Conservation (phyloP, 345 rosid genomes). For the Melastoma malabathricum region DNA sequence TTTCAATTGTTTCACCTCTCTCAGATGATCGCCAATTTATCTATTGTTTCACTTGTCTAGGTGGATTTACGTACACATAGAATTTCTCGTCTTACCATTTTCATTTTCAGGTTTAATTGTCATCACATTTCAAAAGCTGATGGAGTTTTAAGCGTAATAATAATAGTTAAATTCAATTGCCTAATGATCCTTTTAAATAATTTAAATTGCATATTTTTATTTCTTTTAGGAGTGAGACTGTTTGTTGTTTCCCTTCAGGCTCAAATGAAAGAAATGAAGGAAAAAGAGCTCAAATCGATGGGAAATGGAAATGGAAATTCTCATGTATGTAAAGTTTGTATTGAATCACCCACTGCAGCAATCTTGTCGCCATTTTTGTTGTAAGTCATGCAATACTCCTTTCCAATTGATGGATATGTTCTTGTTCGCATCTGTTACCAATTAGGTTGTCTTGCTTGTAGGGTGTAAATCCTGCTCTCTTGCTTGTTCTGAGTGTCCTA, state of each 20-base stretch:
- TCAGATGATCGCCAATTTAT: no score
- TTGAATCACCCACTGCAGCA: slow-evolving; percentile 89
- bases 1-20: no score
- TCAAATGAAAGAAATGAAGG: slow-evolving; percentile 96
- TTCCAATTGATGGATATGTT: background rate
- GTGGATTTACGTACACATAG: no score
- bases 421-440: background rate
- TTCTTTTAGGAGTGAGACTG: no score
- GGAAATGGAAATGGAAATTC: slow-evolving; percentile 81
- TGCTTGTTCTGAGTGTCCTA: slow-evolving; percentile 96
- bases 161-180: no score
- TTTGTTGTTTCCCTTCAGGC: slow-evolving; percentile 36
- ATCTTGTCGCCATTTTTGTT: slow-evolving; percentile 97
- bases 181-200: no score
- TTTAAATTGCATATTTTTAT: no score
- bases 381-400: slow-evolving; percentile 32
- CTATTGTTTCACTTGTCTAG: no score
- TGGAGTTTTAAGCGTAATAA: no score
- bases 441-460: slow-evolving; percentile 21
- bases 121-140: no score
- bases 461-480: slow-evolving; percentile 98
- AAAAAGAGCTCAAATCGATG: slow-evolving; percentile 59
- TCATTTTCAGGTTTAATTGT: no score
- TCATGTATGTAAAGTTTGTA: slow-evolving; percentile 92
- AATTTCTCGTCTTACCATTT: no score